Percentiles rank a stretch among this genome's conserved stretches.
phyloP scores from a whole-genome alignment of 768 basidiomycete genomes.

The Suillus ampliporus region DNA sequence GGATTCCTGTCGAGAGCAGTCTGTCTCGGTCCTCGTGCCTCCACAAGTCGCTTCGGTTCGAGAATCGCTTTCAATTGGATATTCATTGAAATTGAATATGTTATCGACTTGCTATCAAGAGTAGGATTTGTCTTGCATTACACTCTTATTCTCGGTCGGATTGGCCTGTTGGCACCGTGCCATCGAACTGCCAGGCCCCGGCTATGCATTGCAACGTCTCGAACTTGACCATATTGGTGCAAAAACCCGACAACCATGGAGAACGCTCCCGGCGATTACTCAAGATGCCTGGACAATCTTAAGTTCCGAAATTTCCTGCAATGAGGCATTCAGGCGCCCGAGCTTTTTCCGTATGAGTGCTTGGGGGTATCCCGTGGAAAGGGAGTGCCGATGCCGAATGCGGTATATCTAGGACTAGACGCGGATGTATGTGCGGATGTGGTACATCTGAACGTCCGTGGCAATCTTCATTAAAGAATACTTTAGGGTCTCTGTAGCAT shows the following conservation, averaged over 20 bases:
- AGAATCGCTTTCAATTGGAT: background rate
- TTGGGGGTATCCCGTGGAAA: conserved; percentile 5
- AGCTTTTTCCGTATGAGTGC: background rate
- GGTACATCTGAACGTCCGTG: background rate
- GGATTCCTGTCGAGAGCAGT: background rate
- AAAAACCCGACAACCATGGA: background rate
- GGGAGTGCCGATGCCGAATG: background rate
- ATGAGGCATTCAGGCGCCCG: conserved; percentile 3
- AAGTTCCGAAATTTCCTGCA: conserved; percentile 4
- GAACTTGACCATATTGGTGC: conserved; percentile 1
- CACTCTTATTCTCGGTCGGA: background rate
- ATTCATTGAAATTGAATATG: no score
- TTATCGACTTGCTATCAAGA: background rate
- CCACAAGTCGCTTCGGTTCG: background rate
- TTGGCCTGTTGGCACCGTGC: conserved; percentile 5
- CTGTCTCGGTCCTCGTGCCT: background rate
- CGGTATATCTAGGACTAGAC: background rate
- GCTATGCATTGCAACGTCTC: conserved; percentile 5
- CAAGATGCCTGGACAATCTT: background rate
- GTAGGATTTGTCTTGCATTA: background rate
- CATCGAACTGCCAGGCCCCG: conserved; percentile 1
- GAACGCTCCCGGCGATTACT: background rate
- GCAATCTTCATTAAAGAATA: background rate
- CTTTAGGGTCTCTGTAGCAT: background rate
- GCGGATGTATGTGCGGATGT: background rate